Evolutionary conservation across 139 green algal species (phyloP).

Genomic region (Axilococcus clingmanii): DNA sequence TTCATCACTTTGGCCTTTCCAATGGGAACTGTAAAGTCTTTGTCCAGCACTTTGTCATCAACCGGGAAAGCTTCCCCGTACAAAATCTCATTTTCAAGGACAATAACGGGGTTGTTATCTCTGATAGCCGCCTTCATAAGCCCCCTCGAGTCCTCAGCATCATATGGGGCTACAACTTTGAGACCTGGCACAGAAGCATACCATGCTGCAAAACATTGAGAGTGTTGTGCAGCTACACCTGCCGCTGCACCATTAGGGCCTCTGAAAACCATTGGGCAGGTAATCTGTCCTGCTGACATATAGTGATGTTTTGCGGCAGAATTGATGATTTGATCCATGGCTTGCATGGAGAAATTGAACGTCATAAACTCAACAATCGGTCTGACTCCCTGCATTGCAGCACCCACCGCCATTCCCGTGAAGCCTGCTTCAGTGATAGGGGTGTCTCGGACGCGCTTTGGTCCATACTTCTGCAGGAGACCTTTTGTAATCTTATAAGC

Average conservation of each 20-base stretch:
- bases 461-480: constrained; percentile 91
- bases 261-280: constrained; percentile 92
- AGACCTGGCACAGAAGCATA: constrained; percentile 88
- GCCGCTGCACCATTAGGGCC: constrained; percentile 94
- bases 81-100: constrained; percentile 97
- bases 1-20: constrained; percentile 89
- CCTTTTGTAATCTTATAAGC: constrained; percentile 97
- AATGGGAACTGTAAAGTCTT: constrained; percentile 93
- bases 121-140: constrained; percentile 95
- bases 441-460: constrained; percentile 89
- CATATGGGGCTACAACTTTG: constrained; percentile 96
- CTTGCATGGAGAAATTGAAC: constrained; percentile 99
- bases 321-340: constrained; percentile 99
- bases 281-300: constrained; percentile 95
- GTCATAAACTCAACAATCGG: constrained; percentile 99
- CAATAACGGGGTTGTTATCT: constrained; percentile 92
- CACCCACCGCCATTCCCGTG: constrained; percentile 87
- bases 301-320: constrained; percentile 96
- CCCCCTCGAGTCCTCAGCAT: constrained; percentile 84
- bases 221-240: constrained; percentile 96
- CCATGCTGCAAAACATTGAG: constrained; percentile 97
- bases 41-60: constrained; percentile 57
- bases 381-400: constrained; percentile 81
- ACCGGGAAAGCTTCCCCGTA: constrained; percentile 86
- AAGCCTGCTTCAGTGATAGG: constrained; percentile 99